A percentile compares a stretch with the other conserved stretches of the same genome.
phyloP scores from a whole-genome alignment of 2,329 filamentous ascomycete species.

The Cladosporium sp. region DNA sequence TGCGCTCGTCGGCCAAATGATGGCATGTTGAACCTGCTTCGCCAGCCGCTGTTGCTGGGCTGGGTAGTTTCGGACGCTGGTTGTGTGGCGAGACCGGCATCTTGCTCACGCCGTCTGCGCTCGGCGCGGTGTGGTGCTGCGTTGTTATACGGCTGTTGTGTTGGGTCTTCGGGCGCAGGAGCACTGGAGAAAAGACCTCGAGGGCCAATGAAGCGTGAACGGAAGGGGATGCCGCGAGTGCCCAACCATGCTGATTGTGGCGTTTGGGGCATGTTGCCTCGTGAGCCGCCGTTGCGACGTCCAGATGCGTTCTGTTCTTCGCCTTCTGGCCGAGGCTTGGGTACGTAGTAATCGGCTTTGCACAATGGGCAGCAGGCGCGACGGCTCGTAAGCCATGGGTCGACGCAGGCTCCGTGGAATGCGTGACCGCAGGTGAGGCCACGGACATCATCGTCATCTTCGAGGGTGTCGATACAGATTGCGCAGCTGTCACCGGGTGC shows the following conservation, averaged over 20 bases:
- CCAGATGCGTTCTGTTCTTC: constrained; percentile 35
- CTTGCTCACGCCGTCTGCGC: constrained; percentile 20
- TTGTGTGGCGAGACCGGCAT: constrained; percentile 15
- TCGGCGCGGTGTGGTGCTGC: constrained; percentile 20
- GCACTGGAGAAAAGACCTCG: constrained; percentile 32
- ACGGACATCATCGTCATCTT: constrained; percentile 93
- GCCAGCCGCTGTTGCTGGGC: constrained; percentile 25
- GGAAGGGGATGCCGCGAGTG: constrained; percentile 29
- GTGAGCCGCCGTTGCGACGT: constrained; percentile 17
- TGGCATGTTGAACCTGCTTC: constrained; percentile 30
- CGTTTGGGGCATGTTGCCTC: constrained; percentile 27
- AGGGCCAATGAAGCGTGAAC: constrained; percentile 32
- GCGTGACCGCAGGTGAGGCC: constrained; percentile 95
- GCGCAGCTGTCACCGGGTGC: constrained; percentile 91
- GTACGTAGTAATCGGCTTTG: constrained; percentile 96
- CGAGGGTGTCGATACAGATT: constrained; percentile 91
- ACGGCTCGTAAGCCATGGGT: constrained; percentile 93
- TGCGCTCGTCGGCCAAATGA: constrained; percentile 33
- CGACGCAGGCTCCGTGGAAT: constrained; percentile 93
- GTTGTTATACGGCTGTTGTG: constrained; percentile 13
- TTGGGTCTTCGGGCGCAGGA: constrained; percentile 15
- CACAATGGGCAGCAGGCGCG: constrained; percentile 95
- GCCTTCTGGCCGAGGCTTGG: constrained; percentile 76
- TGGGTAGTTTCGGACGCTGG: constrained; percentile 8
- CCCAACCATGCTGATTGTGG: constrained; percentile 36